A percentile compares a stretch with the other conserved stretches of the same genome.
Evolutionary conservation across 2,329 filamentous ascomycete species (phyloP).

Genomic region (Cytospora piceae): DNA sequence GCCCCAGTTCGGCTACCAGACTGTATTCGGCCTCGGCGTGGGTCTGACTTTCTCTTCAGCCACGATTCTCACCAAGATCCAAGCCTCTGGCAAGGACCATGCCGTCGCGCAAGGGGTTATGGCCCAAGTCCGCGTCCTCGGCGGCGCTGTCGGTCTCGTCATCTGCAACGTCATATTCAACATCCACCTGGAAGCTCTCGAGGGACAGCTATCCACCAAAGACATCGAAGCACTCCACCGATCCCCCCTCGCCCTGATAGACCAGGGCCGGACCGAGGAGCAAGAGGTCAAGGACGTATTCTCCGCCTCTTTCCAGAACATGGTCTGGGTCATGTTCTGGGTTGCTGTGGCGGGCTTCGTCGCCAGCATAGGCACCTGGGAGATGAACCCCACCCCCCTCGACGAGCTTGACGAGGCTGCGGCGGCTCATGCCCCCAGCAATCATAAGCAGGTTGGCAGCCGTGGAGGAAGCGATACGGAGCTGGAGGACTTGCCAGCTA

Average conservation of each 20-base stretch:
- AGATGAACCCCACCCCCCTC: conserved; percentile 43
- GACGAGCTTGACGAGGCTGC: conserved; percentile 35
- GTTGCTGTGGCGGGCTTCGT: conserved; percentile 49
- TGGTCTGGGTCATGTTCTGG: conserved; percentile 52
- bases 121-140: conserved; percentile 62
- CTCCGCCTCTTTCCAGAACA: conserved; percentile 49
- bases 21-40: conserved; percentile 61
- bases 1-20: conserved; percentile 58
- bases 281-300: conserved; percentile 46
- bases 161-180: conserved; percentile 64
- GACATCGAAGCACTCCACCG: conserved; percentile 50
- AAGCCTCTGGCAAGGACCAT: conserved; percentile 52
- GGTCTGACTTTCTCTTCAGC: conserved; percentile 61
- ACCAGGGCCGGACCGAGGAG: conserved; percentile 40
- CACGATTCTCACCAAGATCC: conserved; percentile 61
- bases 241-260: conserved; percentile 46
- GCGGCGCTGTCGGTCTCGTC: conserved; percentile 62
- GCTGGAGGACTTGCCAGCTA: conserved; percentile 35
- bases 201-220: conserved; percentile 37
- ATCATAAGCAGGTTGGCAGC: conserved; percentile 25
- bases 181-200: conserved; percentile 41
- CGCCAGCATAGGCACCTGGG: conserved; percentile 49
- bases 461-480: conserved; percentile 36
- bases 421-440: conserved; percentile 29
- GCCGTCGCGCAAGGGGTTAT: conserved; percentile 64